Conservation (phyloP, 2,329 filamentous ascomycete species). For the Pestalotiopsis fici region DNA sequence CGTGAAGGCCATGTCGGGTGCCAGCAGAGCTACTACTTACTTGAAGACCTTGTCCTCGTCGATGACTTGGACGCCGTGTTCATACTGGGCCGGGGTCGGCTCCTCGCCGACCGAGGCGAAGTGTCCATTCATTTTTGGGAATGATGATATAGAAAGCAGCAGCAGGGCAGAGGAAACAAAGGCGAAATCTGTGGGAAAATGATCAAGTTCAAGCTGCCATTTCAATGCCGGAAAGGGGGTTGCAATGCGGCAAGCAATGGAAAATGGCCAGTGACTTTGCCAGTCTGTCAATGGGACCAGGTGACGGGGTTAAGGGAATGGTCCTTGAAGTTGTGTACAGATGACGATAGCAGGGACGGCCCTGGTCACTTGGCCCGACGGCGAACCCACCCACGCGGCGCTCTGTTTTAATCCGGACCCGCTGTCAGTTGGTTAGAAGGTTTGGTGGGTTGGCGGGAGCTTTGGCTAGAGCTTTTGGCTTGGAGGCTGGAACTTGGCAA, state of each 20-base stretch:
- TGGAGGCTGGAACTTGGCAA: too few species aligned
- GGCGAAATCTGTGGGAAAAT: neutral
- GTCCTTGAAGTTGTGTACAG: neutral
- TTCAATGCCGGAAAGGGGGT: neutral
- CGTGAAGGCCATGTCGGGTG: neutral
- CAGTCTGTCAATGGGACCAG: conserved; percentile 5
- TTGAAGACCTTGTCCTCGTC: conserved; percentile 97
- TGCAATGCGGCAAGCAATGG: neutral
- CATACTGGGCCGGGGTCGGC: conserved; percentile 69
- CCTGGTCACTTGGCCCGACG: neutral
- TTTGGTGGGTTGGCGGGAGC: neutral
- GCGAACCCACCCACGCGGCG: neutral
- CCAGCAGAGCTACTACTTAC: conserved; percentile 53
- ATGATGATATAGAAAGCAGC: conserved; percentile 7
- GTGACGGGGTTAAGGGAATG: conserved; percentile 10
- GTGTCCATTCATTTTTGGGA: conserved; percentile 70
- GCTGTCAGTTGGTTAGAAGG: neutral
- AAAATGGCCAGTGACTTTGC: neutral
- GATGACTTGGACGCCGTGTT: conserved; percentile 95
- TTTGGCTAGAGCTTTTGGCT: neutral
- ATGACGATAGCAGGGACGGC: conserved; percentile 6
- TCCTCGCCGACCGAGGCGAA: conserved; percentile 73
- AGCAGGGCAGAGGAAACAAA: conserved; percentile 5
- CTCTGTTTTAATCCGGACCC: conserved; percentile 7
- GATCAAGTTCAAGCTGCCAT: neutral